Percentiles rank a stretch among this genome's conserved stretches.
phyloP scores from a whole-genome alignment of 2,329 filamentous ascomycete genomes.

The Phoma sp. region DNA sequence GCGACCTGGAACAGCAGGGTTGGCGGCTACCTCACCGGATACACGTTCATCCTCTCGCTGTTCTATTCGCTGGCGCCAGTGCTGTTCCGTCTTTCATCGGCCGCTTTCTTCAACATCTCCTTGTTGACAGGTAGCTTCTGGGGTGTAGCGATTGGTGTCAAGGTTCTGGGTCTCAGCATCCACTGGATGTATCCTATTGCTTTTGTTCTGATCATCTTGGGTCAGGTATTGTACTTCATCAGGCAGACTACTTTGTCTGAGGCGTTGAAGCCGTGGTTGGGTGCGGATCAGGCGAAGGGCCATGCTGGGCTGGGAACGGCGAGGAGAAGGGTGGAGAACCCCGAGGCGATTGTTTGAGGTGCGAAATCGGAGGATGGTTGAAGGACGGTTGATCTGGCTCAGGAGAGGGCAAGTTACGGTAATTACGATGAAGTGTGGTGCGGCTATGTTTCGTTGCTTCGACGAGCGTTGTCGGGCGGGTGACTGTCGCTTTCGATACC shows the following conservation, averaged over 20 bases:
- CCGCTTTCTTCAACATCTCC: conserved; percentile 96
- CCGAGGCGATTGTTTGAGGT: conserved; percentile 35
- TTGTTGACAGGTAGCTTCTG: conserved; percentile 95
- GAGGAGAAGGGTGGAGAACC: conserved; percentile 38
- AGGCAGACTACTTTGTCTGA: conserved; percentile 83
- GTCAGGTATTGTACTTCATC: conserved; percentile 86
- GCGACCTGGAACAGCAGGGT: conserved; percentile 59
- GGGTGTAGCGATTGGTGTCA: conserved; percentile 90
- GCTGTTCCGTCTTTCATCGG: conserved; percentile 85
- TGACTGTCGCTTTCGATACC: too few species aligned
- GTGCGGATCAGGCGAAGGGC: conserved; percentile 75
- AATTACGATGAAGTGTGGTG: not conserved
- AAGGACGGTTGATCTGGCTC: not conserved
- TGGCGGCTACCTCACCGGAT: conserved; percentile 85
- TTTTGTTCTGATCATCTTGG: conserved; percentile 89
- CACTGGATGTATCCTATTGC: conserved; percentile 95
- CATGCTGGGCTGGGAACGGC: conserved; percentile 39
- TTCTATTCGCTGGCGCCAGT: conserved; percentile 91
- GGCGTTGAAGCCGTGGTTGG: conserved; percentile 93
- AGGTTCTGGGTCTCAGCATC: conserved; percentile 79
- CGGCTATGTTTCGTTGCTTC: too few species aligned
- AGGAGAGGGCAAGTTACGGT: not conserved
- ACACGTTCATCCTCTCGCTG: conserved; percentile 79
- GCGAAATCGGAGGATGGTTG: not conserved
- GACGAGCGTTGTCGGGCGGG: too few species aligned